Evolutionary conservation across 2,329 filamentous ascomycete species (phyloP).

Genomic region (Malbranchea cinnamomea): DNA sequence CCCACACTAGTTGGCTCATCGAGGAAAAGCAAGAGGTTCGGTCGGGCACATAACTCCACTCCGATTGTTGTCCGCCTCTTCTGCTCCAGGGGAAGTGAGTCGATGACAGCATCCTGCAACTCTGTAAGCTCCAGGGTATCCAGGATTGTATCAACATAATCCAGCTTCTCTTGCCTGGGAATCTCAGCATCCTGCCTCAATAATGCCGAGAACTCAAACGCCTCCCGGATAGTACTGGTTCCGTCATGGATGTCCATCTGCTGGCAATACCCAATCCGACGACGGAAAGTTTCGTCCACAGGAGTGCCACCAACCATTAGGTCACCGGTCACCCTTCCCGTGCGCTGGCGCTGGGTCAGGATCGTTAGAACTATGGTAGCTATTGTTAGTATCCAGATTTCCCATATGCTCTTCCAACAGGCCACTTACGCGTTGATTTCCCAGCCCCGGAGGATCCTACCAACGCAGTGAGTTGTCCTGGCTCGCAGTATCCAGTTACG

Average conservation of each 20-base stretch:
- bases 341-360: constrained; percentile 49
- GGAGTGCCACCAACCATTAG: constrained; percentile 48
- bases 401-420: background rate
- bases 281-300: constrained; percentile 44
- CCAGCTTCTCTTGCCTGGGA: constrained; percentile 41
- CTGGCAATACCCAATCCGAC: constrained; percentile 53
- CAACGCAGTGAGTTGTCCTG: constrained; percentile 59
- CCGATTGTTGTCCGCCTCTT: constrained; percentile 54
- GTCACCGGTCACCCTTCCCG: constrained; percentile 44
- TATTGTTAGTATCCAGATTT: background rate
- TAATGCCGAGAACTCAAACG: constrained; percentile 49
- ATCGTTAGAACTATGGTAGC: constrained; percentile 57
- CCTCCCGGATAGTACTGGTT: constrained; percentile 49
- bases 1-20: constrained; percentile 48
- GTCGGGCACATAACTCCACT: constrained; percentile 52
- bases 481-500: constrained; percentile 59
- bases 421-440: constrained; percentile 33
- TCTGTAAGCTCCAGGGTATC: constrained; percentile 44
- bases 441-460: constrained; percentile 65
- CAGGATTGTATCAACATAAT: constrained; percentile 47
- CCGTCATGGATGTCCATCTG: constrained; percentile 54
- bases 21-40: constrained; percentile 48
- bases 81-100: constrained; percentile 47
- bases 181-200: constrained; percentile 39
- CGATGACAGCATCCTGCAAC: constrained; percentile 47